phyloP scores from a whole-genome alignment of 2,329 filamentous ascomycete species.

The Rutstroemia sp. region DNA sequence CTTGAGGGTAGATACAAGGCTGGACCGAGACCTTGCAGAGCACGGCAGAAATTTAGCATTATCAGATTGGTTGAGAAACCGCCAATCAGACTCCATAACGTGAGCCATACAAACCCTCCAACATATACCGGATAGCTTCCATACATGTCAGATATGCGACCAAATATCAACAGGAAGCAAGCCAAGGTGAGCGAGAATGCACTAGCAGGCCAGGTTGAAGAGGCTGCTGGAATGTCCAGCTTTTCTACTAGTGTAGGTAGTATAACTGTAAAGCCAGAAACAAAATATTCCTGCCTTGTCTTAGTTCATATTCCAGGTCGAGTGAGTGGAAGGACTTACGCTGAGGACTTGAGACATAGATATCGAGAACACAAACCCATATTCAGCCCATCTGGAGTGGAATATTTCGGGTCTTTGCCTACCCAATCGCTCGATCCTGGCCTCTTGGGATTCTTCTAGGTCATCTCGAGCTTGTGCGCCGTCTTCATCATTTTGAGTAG shows the following conservation, averaged over 20 bases:
- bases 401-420: constrained; percentile 49
- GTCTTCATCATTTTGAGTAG: too few relatives aligned
- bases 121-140: constrained; percentile 56
- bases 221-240: constrained; percentile 55
- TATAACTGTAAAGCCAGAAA: constrained; percentile 70
- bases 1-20: constrained; percentile 65
- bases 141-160: constrained; percentile 54
- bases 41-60: constrained; percentile 68
- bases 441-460: constrained; percentile 25
- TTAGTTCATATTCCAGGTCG: not conserved
- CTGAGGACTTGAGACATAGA: constrained; percentile 51
- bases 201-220: constrained; percentile 55
- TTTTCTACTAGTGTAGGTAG: constrained; percentile 56
- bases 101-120: constrained; percentile 54
- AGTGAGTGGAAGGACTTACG: constrained; percentile 28
- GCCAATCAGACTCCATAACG: constrained; percentile 59
- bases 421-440: constrained; percentile 46
- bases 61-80: constrained; percentile 61
- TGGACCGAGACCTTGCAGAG: constrained; percentile 65
- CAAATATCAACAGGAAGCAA: constrained; percentile 54
- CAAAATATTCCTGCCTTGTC: constrained; percentile 47
- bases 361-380: constrained; percentile 53
- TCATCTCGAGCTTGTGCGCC: not conserved
- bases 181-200: constrained; percentile 51
- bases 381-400: constrained; percentile 42